These are phyloP conservation scores for Rhododendron ferrugineum DNA, from an alignment of 148 eudicot species.

Conservation along the genomic window DNA sequence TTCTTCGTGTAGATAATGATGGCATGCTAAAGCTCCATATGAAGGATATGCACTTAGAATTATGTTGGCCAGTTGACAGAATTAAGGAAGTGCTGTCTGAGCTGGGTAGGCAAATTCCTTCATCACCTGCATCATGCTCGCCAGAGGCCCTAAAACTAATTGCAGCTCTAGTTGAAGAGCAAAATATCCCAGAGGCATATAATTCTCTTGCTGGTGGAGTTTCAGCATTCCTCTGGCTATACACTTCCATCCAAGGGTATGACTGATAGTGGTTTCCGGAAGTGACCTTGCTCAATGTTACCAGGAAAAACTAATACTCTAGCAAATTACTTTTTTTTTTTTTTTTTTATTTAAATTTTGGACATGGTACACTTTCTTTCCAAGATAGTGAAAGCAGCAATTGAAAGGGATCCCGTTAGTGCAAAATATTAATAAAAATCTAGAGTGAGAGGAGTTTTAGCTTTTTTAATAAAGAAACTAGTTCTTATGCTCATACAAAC, in stretches of 20 bases:
- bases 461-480: neutral
- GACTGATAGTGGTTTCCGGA: neutral
- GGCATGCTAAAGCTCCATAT: slow-evolving; percentile 57
- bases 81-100: slow-evolving; percentile 52
- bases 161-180: slow-evolving; percentile 58
- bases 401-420: neutral
- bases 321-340: neutral
- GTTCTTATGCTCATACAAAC: neutral
- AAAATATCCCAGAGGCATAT: slow-evolving; percentile 71
- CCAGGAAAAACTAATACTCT: neutral
- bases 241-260: slow-evolving; percentile 73
- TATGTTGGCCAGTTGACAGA: slow-evolving; percentile 74
- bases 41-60: slow-evolving; percentile 71
- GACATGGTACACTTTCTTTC: neutral
- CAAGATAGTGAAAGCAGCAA: neutral
- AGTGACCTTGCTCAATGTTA: slow-evolving; percentile 2
- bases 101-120: slow-evolving; percentile 32
- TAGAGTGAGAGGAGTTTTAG: neutral
- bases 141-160: slow-evolving; percentile 43
- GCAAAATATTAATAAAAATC: neutral
- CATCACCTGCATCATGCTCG: slow-evolving; percentile 65
- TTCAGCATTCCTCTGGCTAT: slow-evolving; percentile 84
- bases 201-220: slow-evolving; percentile 68
- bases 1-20: slow-evolving; percentile 34
- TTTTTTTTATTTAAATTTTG: too few species aligned